Base-by-base conservation (phyloP, 306 rosid species). In the Dryas drummondii region DNA sequence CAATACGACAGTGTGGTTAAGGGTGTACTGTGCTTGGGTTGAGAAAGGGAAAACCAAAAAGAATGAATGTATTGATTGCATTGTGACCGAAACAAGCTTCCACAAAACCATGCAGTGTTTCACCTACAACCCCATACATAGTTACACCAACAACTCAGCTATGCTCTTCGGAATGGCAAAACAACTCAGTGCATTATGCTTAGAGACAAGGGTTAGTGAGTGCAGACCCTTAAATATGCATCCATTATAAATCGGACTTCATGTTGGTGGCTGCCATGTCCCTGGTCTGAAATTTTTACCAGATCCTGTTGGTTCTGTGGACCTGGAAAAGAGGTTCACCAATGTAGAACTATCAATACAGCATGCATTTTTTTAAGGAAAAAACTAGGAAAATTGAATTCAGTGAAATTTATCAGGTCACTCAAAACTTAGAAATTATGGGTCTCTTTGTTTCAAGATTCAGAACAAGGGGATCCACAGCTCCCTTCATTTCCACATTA, bases 251-350 rank as follows among this genome's bases (percentile, higher is more conserved):
- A 13, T 56, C 10, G n/a, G 12, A 61, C 46, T 74, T 94, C 88
- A 91, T 48, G 87, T 78, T 72, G 98, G 98, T 26, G 96, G 98
- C 70, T 91, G 96, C 98, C 98, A 91, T n/a, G 94, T 91, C 64
- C 98, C 98, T 26, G 98, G 96, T 71, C 70, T 81, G 82, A 73
- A 94, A 17, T 90, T 52, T 74, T 83, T 72, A 19, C 98, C 93
- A 48, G 96, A 79, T 75, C 98, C 94, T 0, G 80, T 76, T 61
- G 97, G 96, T 80, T 94, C 98, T 8, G 96, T 70, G 47, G 88
- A 89, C 84, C 98, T 91, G 89, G 67, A 22, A 78, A 79, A 56
- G 47, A 64, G 56, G 74, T 70, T 75, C 58, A 50, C 57, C 7
- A 72, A 76, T 32, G 76, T 8, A 65, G 9, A 19, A 44, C 13